Percentiles rank a stretch among this genome's conserved stretches.
phyloP scores from a whole-genome alignment of 2,329 filamentous ascomycete species.

The Epichloe aotearoae region DNA sequence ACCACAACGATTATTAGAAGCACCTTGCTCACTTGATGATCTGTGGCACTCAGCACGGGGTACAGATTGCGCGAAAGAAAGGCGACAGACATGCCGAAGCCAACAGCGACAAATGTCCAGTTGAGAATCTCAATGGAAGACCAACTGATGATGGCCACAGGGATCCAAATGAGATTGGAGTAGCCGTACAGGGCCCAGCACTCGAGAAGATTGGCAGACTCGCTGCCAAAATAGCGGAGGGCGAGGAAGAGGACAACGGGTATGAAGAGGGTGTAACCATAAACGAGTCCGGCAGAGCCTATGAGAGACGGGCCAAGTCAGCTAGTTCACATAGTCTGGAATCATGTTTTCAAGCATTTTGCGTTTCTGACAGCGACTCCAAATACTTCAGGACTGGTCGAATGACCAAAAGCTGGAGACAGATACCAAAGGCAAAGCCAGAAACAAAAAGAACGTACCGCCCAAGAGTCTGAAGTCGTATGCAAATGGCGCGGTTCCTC shows the following conservation, averaged over 20 bases:
- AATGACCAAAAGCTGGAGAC: neutral
- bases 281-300: constrained; percentile 82
- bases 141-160: constrained; percentile 84
- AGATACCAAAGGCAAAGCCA: neutral
- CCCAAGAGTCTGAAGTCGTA: constrained; percentile 88
- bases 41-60: constrained; percentile 84
- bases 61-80: constrained; percentile 81
- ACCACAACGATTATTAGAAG: constrained; percentile 72
- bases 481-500: constrained; percentile 59
- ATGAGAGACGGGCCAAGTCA: neutral
- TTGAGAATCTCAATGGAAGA: constrained; percentile 76
- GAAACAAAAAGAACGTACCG: constrained; percentile 35
- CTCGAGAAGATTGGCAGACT: constrained; percentile 84
- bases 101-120: constrained; percentile 82
- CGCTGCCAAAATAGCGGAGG: constrained; percentile 89
- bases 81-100: constrained; percentile 67
- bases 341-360: neutral
- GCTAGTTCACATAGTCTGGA: neutral
- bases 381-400: neutral
- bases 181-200: constrained; percentile 95
- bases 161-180: constrained; percentile 93
- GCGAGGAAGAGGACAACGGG: constrained; percentile 77
- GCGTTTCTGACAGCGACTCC: neutral
- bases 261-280: constrained; percentile 85
- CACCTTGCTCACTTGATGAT: constrained; percentile 80